Evolutionary conservation across 257 asterid genomes (phyloP), one percentile per base, ranked within the genome.

Genomic region (Thymus mandschuricus): DNA sequence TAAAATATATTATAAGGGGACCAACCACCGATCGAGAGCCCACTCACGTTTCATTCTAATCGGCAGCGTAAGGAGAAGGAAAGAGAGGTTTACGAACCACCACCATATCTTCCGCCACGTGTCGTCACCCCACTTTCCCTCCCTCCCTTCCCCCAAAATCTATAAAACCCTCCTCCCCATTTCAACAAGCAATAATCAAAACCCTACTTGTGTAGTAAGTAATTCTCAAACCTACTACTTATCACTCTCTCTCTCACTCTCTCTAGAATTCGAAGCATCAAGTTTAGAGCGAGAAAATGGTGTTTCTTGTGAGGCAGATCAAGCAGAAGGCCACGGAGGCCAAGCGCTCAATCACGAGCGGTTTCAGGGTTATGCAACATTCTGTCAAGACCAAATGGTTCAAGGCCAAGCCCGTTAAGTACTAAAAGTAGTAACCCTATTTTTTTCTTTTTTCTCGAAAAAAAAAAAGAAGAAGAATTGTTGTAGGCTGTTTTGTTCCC

Each of bases 351-450:
- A 80, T 88, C 82, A 81, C 77, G 82, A 88, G 69, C 40, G 92
- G 96, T 8, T 72, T 79, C 76, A 84, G 55, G 69, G 10, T 65
- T 64, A 88, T 88, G 4, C 82, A 86, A 1, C 50, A 71, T n/a
- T 80, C 91, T 49, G 89, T 88, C 86, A 90, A 85, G 83, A 90
- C 81, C 70, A 92, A 89, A 66, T 88, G 92, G 92, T 1, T 66
- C 82, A 88, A 85, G 87, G 73, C 85, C 73, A 90, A 83, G 69
- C 78, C 76, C 41, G 56, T 84, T 5, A 84, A 56, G n/a, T 77
- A 78, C 73, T 78, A 60, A 72, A 21, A 21, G 0, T 21, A 48
- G 52, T 46, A 1, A 11, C 8, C 35, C 54, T 55, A 44, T 44
- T 21, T 9, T 9, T 31, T 44, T 9, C 10, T 44, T 12, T 44